Evolutionary conservation across 345 rosid species (phyloP).

Genomic region (Boechera retrofracta): DNA sequence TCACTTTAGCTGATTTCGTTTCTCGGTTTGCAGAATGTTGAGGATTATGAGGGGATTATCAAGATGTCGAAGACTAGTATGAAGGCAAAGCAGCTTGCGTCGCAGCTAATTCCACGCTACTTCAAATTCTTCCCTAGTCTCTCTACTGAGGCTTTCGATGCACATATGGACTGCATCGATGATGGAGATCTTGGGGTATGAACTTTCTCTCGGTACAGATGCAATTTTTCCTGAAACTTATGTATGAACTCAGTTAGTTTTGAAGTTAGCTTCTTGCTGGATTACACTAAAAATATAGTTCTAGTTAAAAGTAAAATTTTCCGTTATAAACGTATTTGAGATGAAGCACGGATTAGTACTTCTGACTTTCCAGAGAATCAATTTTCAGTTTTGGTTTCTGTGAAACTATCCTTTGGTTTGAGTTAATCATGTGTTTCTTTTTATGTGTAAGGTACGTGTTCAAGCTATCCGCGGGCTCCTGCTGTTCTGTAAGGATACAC

Average conservation of each 20-base stretch:
- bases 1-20: background rate
- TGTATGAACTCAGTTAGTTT: too few relatives aligned
- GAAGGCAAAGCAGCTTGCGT: conserved; percentile 93
- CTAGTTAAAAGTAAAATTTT: too few relatives aligned
- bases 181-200: conserved; percentile 92
- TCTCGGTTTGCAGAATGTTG: conserved; percentile 61
- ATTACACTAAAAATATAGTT: background rate
- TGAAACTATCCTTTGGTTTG: conserved; percentile 3
- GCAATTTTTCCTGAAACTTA: background rate
- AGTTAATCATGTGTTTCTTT: conserved; percentile 15
- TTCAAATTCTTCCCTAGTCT: conserved; percentile 95
- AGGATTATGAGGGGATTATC: conserved; percentile 86
- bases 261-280: conserved; percentile 17
- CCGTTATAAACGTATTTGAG: background rate
- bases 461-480: conserved; percentile 98
- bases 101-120: conserved; percentile 97
- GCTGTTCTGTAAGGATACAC: conserved; percentile 90
- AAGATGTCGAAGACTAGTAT: conserved; percentile 73
- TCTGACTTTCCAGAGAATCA: background rate
- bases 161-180: conserved; percentile 88
- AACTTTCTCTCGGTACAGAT: background rate
- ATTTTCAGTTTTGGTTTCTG: background rate
- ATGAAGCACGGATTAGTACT: conserved; percentile 2
- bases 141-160: conserved; percentile 65
- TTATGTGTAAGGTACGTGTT: conserved; percentile 79